Base-by-base conservation (phyloP, 441 rosid genomes). In the Erodium chrysanthum region DNA sequence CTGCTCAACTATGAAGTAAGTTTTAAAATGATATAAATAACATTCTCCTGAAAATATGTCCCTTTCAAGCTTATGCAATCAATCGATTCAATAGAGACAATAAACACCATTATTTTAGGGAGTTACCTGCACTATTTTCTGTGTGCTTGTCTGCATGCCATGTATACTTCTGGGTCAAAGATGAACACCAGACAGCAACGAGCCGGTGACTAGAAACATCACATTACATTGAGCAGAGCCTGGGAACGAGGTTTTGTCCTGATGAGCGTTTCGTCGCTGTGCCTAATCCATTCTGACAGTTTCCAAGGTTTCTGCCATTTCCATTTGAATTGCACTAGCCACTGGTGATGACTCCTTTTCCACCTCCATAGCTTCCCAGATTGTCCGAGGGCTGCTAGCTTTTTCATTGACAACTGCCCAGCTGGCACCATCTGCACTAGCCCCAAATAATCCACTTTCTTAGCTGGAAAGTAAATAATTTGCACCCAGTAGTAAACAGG, bases 61-160 rank as follows among this genome's bases (percentile, higher is more conserved):
- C 5, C 7, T 33, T 5, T 33, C 40, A 33, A 33, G 20, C 37
- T 29, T 33, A 14, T 6, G 11, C 27, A 33, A 33, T 33, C 29
- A 27, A 2, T 14, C 15, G 9, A 15, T 29, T 14, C 0, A 1
- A 63, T 25, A 18, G 31, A 35, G 29, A 67, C 4, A 7, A 22
- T 15, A 8, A 12, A 29, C 42, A n/a, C 29, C 0, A 33, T 11
- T 14, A n/a, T 48, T 29, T 59, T 14, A 31, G 27, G 46, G 17
- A 35, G 29, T 78, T 85, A 89, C 96, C 91, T 83, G 80, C 75
- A 75, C 46, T 69, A 56, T 61, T 27, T 66, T 48, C 68, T 23
- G 10, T 75, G 68, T 70, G 79, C 68, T 61, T 72, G 69, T 29
- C 65, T 73, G 72, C 42, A 71, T 68, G 71, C 66, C 78, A 76